A percentile compares a stretch with the other conserved stretches of the same genome.
Evolutionary conservation across 2,329 filamentous ascomycete genomes (phyloP).

Genomic region (Plenodomus tracheiphilus): DNA sequence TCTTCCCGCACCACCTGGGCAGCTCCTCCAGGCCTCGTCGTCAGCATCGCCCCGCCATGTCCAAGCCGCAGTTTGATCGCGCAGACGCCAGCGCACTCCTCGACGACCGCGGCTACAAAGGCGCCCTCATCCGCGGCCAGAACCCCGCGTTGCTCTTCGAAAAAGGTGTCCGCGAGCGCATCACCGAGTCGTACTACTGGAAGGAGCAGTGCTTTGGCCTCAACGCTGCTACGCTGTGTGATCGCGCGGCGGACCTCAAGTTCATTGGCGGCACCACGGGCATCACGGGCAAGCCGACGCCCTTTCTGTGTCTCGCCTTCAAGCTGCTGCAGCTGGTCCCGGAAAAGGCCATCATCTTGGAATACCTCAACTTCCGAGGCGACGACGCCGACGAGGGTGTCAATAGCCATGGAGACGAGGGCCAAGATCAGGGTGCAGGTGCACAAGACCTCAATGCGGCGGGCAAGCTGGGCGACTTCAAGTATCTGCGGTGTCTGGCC

Average conservation of each 20-base stretch:
- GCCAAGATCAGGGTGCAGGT: constrained; percentile 41
- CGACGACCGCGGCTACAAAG: constrained; percentile 84
- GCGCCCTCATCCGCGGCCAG: constrained; percentile 79
- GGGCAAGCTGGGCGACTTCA: constrained; percentile 53
- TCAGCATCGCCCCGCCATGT: constrained; percentile 14
- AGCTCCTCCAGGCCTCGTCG: neutral
- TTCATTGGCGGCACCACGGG: constrained; percentile 91
- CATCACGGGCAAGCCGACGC: constrained; percentile 79
- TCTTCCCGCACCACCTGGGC: too few relatives aligned
- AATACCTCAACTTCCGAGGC: constrained; percentile 69
- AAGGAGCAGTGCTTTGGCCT: constrained; percentile 98
- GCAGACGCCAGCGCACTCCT: constrained; percentile 79
- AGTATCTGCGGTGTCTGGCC: constrained; percentile 85
- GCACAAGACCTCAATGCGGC: constrained; percentile 31
- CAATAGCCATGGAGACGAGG: constrained; percentile 14
- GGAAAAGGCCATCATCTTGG: constrained; percentile 73
- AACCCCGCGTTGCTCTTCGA: constrained; percentile 97
- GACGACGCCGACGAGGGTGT: constrained; percentile 44
- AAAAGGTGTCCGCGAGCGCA: constrained; percentile 92
- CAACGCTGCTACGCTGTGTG: constrained; percentile 78
- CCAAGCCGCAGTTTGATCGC: constrained; percentile 60
- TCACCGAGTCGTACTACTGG: constrained; percentile 95
- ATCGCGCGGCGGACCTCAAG: constrained; percentile 81
- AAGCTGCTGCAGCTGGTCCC: constrained; percentile 91
- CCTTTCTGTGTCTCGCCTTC: constrained; percentile 92